Base-by-base conservation (phyloP, 768 basidiomycete species). In the Collybia sordida region DNA sequence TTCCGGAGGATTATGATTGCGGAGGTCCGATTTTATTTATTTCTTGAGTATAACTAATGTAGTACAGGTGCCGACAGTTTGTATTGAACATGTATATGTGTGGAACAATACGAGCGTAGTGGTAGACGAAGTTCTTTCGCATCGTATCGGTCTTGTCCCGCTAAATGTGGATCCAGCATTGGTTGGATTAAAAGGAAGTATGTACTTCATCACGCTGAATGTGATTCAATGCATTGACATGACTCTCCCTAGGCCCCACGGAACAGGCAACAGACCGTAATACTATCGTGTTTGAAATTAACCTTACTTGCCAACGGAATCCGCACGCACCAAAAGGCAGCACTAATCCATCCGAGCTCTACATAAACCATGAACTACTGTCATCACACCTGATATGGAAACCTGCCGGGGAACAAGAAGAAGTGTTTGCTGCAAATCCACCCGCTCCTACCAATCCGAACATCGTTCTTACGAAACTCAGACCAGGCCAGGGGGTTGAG, bases 31-130 rank as follows among this genome's bases (percentile, higher is more conserved):
- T 24, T 28, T 15, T 41, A 38, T 46, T 45, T 31, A 12, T 17
- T 31, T 19, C 15, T 34, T 47, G 24, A 8, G 52, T 21, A 31
- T 39, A 11, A 41, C 25, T 46, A 1, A 37, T 28, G 28, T 50
- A 49, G 52, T 45, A 2, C 59, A 95, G 93, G 90, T 98, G 0
- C 97, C 96, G 0, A 89, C 92, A 1, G 74, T 98, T 22, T 90
- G 88, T 37, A 86, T 98, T 45, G 97, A 98, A 63, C 76, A 87
- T 54, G 91, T 91, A 4, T 98, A 92, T 65, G 76, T 94, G 1
- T 98, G 87, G 84, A 86, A 96, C 70, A 99, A 99, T 71, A 98
- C 93, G 0, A 85, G 85, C 2, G 89, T 98, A 57, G 83, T 99
- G 46, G 90, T 85, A 36, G 96, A 98, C 66, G 97, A 99, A 67